Base-by-base conservation (phyloP, 768 basidiomycete species). In the Rhodosporidiobolus odoratus region DNA sequence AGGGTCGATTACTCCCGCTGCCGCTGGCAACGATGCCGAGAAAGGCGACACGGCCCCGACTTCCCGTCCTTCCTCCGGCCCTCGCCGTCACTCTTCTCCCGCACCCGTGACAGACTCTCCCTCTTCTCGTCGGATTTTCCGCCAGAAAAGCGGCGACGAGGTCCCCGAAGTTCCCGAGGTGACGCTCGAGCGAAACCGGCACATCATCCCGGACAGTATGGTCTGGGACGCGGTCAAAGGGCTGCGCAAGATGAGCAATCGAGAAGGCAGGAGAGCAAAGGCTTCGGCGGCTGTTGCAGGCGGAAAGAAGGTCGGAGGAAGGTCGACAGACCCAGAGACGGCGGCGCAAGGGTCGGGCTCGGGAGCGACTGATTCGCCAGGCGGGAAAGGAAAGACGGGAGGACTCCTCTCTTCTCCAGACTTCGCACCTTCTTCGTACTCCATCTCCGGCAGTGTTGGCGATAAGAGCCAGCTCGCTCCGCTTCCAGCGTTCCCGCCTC, bases 171-270 rank as follows among this genome's bases (percentile, higher is more conserved):
- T 97, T 76, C 96, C 96, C 2, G 95, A 98, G 80, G 96, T 99
- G 21, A 87, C 86, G 12, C 84, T 99, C 58, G 93, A 94, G 76
- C 87, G 87, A 72, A 90, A 99, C 79, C 85, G 89, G n/a, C 96
- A 99, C 80, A 96, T 99, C 69, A 87, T 99, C 58, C 95, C 96
- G 7, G 87, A 92, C 72, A 96, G 92, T 90, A 82, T 97, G 81
- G 83, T 96, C 54, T 77, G 73, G 77, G 74, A 77, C 68, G 73
- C 75, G 52, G 73, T 75, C 58, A 69, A 75, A 65, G 71, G 77
- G 52, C 54, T 74, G 75, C 47, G 53, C 27, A 75, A 68, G 59
- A 56, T 34, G 23, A 52, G 41, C 4, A 60, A 43, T 59, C 27
- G n/a, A 25, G 12, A 27, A 52, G 23, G 30, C 15, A 23, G 34